A percentile compares a stretch with the other conserved stretches of the same genome.
Conservation (phyloP, 1,139 yeast genomes). For the Arxiozyma bovina region DNA sequence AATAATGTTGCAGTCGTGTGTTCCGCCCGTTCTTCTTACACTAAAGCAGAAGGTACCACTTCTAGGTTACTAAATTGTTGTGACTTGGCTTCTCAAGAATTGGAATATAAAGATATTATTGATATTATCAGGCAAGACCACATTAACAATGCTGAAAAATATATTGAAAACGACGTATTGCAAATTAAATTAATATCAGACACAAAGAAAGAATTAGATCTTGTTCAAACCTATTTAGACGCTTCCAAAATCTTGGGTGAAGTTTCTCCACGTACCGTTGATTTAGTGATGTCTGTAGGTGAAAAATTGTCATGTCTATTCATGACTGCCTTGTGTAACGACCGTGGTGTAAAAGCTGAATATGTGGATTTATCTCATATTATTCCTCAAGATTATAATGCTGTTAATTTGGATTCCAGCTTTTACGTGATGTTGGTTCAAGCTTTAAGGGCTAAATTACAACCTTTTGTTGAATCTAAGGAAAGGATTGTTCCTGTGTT, state of each 20-base stretch:
- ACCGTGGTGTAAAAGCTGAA: constrained; percentile 64
- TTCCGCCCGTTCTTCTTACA: constrained; percentile 84
- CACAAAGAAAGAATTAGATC: constrained; percentile 56
- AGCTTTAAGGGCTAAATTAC: constrained; percentile 49
- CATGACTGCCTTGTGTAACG: constrained; percentile 78
- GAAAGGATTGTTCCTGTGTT: constrained; percentile 61
- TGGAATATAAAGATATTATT: constrained; percentile 46
- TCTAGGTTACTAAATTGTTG: constrained; percentile 74
- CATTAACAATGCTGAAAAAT: constrained; percentile 54
- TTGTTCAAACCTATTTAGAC: constrained; percentile 59
- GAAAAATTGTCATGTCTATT: constrained; percentile 86
- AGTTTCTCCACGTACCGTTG: constrained; percentile 79
- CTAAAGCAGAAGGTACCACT: constrained; percentile 93
- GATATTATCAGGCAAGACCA: constrained; percentile 70
- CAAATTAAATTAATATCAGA: constrained; percentile 43
- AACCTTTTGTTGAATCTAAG: constrained; percentile 28
- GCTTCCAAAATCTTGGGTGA: constrained; percentile 93
- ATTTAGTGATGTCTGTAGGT: constrained; percentile 85
- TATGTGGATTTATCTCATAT: constrained; percentile 74
- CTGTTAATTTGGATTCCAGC: constrained; percentile 49
- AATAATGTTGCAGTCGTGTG: constrained; percentile 91
- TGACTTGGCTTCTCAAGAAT: constrained; percentile 51
- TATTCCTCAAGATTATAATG: constrained; percentile 51
- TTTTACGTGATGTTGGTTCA: constrained; percentile 60
- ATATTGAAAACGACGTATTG: constrained; percentile 41